A percentile compares a stretch with the other conserved stretches of the same genome.
These are phyloP conservation scores for Didymella glomerata DNA, from an alignment of 2,329 filamentous ascomycete genomes.

Conservation along the genomic window DNA sequence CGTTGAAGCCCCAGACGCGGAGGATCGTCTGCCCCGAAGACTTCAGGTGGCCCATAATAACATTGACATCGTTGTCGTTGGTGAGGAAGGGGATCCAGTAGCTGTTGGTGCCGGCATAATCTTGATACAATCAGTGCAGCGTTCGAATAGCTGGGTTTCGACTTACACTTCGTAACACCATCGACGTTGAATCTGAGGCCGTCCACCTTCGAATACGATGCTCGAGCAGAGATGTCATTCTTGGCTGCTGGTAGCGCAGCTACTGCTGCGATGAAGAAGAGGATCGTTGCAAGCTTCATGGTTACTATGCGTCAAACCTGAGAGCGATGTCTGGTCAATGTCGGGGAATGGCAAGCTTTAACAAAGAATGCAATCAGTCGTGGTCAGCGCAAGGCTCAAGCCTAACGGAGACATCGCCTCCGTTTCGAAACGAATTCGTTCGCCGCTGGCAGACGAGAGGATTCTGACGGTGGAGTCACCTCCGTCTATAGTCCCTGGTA, in stretches of 20 bases:
- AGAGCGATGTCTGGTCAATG: background rate
- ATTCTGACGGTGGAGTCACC: slow-evolving; percentile 7
- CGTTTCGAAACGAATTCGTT: slow-evolving; percentile 16
- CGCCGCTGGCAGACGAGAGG: slow-evolving; percentile 7
- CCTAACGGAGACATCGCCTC: slow-evolving; percentile 1
- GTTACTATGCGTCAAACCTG: background rate
- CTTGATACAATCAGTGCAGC: slow-evolving; percentile 21
- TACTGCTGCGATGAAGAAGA: slow-evolving; percentile 31
- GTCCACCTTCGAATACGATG: slow-evolving; percentile 39
- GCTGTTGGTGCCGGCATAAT: slow-evolving; percentile 60
- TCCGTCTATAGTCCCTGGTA: slow-evolving; percentile 1
- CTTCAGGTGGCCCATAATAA: slow-evolving; percentile 56
- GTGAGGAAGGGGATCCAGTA: slow-evolving; percentile 65
- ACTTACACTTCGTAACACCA: slow-evolving; percentile 44
- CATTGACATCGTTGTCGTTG: slow-evolving; percentile 64
- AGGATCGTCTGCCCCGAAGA: slow-evolving; percentile 65
- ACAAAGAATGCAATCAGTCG: background rate
- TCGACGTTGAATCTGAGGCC: slow-evolving; percentile 49
- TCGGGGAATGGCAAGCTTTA: slow-evolving; percentile 2
- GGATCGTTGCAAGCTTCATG: slow-evolving; percentile 37
- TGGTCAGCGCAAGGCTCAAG: background rate
- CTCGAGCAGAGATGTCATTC: slow-evolving; percentile 25
- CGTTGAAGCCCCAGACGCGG: slow-evolving; percentile 71
- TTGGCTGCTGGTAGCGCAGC: slow-evolving; percentile 32
- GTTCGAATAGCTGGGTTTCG: background rate